These are phyloP conservation scores for Citrullus colocynthis DNA, from an alignment of 306 rosid genomes.

Conservation along the genomic window DNA sequence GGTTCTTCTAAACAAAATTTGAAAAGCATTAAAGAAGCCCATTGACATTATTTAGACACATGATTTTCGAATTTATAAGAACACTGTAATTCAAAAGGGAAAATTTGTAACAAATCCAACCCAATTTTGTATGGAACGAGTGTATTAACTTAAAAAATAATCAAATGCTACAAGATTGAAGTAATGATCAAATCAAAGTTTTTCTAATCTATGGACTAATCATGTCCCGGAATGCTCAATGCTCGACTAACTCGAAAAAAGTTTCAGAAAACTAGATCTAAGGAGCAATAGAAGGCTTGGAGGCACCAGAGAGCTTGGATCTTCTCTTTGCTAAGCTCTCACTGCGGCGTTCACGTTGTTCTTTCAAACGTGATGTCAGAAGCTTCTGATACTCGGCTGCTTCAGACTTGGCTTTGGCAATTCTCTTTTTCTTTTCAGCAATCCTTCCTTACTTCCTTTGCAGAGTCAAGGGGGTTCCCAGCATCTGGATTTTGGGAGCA, in stretches of 20 bases:
- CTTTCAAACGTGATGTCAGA: conserved; percentile 45
- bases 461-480: conserved; percentile 48
- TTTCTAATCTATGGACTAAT: background rate
- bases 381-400: conserved; percentile 53
- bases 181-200: background rate
- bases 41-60: background rate
- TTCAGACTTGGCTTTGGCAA: conserved; percentile 38
- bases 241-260: background rate
- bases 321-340: conserved; percentile 57
- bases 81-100: background rate
- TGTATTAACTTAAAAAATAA: no score
- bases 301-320: conserved; percentile 42
- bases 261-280: conserved; percentile 1
- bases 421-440: conserved; percentile 49
- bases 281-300: conserved; percentile 36
- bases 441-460: conserved; percentile 46
- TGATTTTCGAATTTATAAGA: background rate
- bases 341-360: conserved; percentile 49
- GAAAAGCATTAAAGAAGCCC: background rate
- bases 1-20: background rate
- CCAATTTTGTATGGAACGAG: background rate
- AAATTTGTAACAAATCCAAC: background rate
- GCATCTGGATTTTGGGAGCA: conserved; percentile 55
- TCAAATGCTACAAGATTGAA: background rate
- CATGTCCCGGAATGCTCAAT: background rate